phyloP scores from a whole-genome alignment of 352 stramenopile genomes.

The Saprolegnia diclina region DNA sequence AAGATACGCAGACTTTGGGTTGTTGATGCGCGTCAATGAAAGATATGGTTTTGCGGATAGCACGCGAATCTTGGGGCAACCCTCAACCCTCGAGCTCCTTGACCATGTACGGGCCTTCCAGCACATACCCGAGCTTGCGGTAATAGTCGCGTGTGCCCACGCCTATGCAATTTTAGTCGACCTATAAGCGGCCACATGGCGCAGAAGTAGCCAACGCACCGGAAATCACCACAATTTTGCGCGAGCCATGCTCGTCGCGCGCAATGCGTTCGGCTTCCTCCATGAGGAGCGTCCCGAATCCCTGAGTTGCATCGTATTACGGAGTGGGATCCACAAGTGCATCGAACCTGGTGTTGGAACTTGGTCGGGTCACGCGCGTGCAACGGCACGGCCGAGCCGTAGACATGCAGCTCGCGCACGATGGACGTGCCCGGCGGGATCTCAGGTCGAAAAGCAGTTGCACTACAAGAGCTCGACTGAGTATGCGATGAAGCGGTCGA shows the following conservation, averaged over 20 bases:
- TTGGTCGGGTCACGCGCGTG: slow-evolving; percentile 91
- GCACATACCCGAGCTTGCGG: slow-evolving; percentile 94
- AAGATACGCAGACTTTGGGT: too few relatives aligned
- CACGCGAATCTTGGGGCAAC: slow-evolving; percentile 21
- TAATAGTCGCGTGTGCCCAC: slow-evolving; percentile 97
- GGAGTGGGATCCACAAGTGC: background rate
- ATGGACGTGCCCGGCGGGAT: slow-evolving; percentile 60
- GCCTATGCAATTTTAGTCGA: slow-evolving; percentile 32
- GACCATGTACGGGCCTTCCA: slow-evolving; percentile 96
- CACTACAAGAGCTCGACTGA: slow-evolving; percentile 30
- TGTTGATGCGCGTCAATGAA: background rate
- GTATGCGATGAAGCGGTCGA: too few relatives aligned
- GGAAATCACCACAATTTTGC: slow-evolving; percentile 96
- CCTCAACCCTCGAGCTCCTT: slow-evolving; percentile 50
- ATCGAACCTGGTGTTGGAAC: slow-evolving; percentile 89
- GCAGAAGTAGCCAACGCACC: slow-evolving; percentile 18
- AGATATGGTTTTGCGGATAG: background rate
- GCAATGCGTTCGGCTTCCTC: slow-evolving; percentile 96
- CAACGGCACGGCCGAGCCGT: slow-evolving; percentile 94
- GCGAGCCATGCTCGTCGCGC: slow-evolving; percentile 89
- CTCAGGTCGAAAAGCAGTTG: slow-evolving; percentile 77
- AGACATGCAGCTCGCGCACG: slow-evolving; percentile 93
- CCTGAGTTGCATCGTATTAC: slow-evolving; percentile 32
- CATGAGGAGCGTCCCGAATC: slow-evolving; percentile 96
- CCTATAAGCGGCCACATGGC: background rate